Evolutionary conservation across 805 yeast species (phyloP).

Genomic region (Hagleromyces aurorensis): DNA sequence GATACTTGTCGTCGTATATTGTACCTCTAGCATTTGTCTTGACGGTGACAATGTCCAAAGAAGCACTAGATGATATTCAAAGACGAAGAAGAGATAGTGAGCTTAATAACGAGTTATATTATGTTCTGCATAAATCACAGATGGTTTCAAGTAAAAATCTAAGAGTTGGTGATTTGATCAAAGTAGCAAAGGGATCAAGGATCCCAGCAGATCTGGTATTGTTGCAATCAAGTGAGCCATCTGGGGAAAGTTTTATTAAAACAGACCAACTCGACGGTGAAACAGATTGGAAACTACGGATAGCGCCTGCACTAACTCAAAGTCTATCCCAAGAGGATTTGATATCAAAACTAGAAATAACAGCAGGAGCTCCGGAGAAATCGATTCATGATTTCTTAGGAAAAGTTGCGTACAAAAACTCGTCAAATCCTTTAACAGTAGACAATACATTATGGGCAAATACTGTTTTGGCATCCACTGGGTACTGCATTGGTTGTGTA

Average conservation of each 20-base stretch:
- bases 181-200: constrained; percentile 70
- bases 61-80: constrained; percentile 88
- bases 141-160: constrained; percentile 51
- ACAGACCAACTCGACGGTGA: constrained; percentile 99
- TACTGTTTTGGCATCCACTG: constrained; percentile 85
- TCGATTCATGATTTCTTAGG: constrained; percentile 80
- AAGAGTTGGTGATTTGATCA: constrained; percentile 79
- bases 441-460: constrained; percentile 98
- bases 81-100: constrained; percentile 86
- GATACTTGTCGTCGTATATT: constrained; percentile 84
- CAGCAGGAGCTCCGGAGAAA: constrained; percentile 75
- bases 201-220: constrained; percentile 91
- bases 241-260: constrained; percentile 87
- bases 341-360: constrained; percentile 43
- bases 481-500: constrained; percentile 81
- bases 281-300: constrained; percentile 94
- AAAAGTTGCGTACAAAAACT: constrained; percentile 50
- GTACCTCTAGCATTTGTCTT: constrained; percentile 93
- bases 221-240: constrained; percentile 69
- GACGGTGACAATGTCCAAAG: constrained; percentile 89
- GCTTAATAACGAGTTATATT: constrained; percentile 76
- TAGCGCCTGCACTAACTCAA: constrained; percentile 73
- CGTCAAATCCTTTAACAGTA: constrained; percentile 56
- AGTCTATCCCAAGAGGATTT: constrained; percentile 42
- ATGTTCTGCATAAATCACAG: constrained; percentile 45